phyloP scores from a whole-genome alignment of 768 basidiomycete genomes.

The Leccinum broughii region DNA sequence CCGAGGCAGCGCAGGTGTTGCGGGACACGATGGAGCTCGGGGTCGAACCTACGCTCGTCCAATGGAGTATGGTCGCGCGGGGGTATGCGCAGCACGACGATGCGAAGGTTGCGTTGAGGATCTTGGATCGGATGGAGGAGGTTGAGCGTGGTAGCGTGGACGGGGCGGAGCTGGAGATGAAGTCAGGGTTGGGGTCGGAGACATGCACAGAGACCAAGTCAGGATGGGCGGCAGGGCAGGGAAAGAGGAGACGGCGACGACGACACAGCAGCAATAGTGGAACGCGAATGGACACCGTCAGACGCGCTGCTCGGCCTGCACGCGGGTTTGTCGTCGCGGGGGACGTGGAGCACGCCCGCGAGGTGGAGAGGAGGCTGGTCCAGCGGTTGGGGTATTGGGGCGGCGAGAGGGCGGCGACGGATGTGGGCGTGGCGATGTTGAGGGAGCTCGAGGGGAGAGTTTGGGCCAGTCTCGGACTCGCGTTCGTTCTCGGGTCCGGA shows the following conservation, averaged over 20 bases:
- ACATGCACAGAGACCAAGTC: background rate
- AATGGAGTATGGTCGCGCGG: no score
- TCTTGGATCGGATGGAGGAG: no score
- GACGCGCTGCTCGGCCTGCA: slow-evolving; percentile 35
- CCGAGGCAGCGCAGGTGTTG: slow-evolving; percentile 41
- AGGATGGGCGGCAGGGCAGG: background rate
- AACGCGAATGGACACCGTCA: no score
- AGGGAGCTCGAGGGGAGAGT: slow-evolving; percentile 6
- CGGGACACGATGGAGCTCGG: slow-evolving; percentile 45
- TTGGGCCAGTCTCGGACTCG: no score
- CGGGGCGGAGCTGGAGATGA: background rate
- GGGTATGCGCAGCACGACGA: no score
- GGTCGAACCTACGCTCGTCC: no score
- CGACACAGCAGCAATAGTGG: no score
- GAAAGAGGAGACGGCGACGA: no score
- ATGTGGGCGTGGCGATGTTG: slow-evolving; percentile 23
- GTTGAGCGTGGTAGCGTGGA: background rate
- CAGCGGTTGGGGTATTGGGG: slow-evolving; percentile 22
- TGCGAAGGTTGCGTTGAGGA: no score
- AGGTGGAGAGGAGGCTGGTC: slow-evolving; percentile 32
- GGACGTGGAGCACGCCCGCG: slow-evolving; percentile 30
- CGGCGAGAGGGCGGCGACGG: slow-evolving; percentile 26
- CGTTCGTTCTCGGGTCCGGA: no score
- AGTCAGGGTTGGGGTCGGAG: background rate
- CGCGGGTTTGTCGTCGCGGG: slow-evolving; percentile 36